These are phyloP conservation scores for Gymnopilus dilepis DNA, from an alignment of 768 basidiomycete genomes.

Conservation along the genomic window DNA sequence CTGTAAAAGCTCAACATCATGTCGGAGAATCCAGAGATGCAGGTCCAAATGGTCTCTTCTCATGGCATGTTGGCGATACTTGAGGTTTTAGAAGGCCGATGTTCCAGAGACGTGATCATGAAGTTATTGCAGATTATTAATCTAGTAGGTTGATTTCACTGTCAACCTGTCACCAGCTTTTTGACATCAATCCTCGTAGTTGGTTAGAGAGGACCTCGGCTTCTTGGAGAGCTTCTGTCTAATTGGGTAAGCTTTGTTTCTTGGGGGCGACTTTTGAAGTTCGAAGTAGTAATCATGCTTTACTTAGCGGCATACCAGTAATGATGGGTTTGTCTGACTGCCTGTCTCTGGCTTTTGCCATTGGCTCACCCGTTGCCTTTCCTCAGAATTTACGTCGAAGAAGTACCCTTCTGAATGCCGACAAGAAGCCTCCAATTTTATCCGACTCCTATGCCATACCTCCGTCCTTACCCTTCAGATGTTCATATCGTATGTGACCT, in stretches of 20 bases:
- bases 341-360: neutral
- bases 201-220: conserved; percentile 75
- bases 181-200: too few species aligned
- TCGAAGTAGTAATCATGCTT: conserved; percentile 3
- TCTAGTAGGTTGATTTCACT: conserved; percentile 54
- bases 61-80: conserved; percentile 96
- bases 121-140: conserved; percentile 91
- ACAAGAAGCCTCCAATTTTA: conserved; percentile 94
- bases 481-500: conserved; percentile 92
- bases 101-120: conserved; percentile 84
- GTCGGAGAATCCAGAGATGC: conserved; percentile 83
- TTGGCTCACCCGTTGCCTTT: conserved; percentile 6
- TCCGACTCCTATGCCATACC: conserved; percentile 88
- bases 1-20: conserved; percentile 73
- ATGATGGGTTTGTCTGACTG: conserved; percentile 75
- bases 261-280: neutral
- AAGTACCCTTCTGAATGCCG: conserved; percentile 93
- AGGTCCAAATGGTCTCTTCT: conserved; percentile 83
- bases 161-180: conserved; percentile 34
- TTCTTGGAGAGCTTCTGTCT: conserved; percentile 96
- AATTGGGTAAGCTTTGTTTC: conserved; percentile 61
- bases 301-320: conserved; percentile 84
- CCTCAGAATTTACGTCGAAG: conserved; percentile 88
- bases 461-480: conserved; percentile 95
- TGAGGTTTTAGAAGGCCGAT: conserved; percentile 89